Percentiles rank a stretch among this genome's conserved stretches.
These are phyloP conservation scores for Mediolabrus comicus DNA, from an alignment of 108 stramenopile species.

Conservation along the genomic window DNA sequence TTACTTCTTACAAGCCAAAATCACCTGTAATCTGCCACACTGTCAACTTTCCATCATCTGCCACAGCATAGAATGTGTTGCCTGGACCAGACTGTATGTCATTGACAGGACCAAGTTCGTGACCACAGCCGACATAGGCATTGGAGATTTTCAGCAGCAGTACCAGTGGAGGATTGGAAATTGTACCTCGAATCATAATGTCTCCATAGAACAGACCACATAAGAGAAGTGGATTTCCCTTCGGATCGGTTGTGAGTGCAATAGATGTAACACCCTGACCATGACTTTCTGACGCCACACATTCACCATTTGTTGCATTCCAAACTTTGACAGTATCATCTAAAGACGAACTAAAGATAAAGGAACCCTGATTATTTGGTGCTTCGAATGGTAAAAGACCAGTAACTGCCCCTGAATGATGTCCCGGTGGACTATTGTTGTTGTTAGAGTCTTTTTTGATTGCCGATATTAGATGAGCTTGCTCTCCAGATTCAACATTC, in stretches of 20 bases:
- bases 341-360: conserved; percentile 71
- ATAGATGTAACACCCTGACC: conserved; percentile 80
- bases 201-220: conserved; percentile 73
- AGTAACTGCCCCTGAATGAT: conserved; percentile 71
- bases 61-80: conserved; percentile 83
- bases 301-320: conserved; percentile 78
- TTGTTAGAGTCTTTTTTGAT: conserved; percentile 22
- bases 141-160: conserved; percentile 51
- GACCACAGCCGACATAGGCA: conserved; percentile 53
- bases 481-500: conserved; percentile 53
- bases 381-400: conserved; percentile 55
- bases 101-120: conserved; percentile 67
- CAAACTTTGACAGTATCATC: conserved; percentile 86
- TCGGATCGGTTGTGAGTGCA: conserved; percentile 59
- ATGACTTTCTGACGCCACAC: conserved; percentile 71
- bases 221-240: conserved; percentile 62
- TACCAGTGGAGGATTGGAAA: conserved; percentile 64
- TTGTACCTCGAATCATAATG: conserved; percentile 76
- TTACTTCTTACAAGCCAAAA: conserved; percentile 65
- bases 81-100: conserved; percentile 63
- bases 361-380: conserved; percentile 49
- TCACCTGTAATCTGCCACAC: conserved; percentile 84
- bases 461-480: conserved; percentile 34
- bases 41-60: conserved; percentile 77
- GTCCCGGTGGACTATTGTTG: background rate